Conservation (phyloP, 2,329 filamentous ascomycete genomes). For the Alternaria consortialis region DNA sequence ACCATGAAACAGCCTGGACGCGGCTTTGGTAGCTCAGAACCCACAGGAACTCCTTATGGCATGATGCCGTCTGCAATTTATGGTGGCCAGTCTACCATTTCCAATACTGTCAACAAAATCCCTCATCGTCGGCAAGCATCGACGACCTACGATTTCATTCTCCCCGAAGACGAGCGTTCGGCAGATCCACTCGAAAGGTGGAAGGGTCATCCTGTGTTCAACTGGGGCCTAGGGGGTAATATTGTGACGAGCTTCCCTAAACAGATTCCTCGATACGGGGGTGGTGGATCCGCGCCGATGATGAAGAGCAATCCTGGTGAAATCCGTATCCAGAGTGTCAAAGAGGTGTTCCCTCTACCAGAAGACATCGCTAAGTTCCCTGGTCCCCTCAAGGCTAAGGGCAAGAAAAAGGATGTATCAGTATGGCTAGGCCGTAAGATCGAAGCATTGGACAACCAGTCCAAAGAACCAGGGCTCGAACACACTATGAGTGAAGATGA, state of each 20-base stretch:
- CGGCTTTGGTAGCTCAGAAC: conserved; percentile 52
- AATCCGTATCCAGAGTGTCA: conserved; percentile 78
- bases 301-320: conserved; percentile 85
- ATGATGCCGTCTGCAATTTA: conserved; percentile 53
- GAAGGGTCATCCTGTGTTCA: conserved; percentile 87
- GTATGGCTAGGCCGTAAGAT: conserved; percentile 83
- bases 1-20: conserved; percentile 60
- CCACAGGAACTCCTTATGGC: conserved; percentile 65
- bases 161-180: conserved; percentile 64
- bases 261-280: conserved; percentile 84
- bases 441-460: conserved; percentile 70
- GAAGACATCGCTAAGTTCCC: conserved; percentile 84
- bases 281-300: conserved; percentile 75
- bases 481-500: conserved; percentile 62
- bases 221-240: conserved; percentile 86
- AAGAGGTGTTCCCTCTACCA: conserved; percentile 74
- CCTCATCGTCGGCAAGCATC: conserved; percentile 54
- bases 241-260: conserved; percentile 88
- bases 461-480: conserved; percentile 58
- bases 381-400: conserved; percentile 85
- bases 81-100: conserved; percentile 32
- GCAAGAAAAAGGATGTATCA: conserved; percentile 93
- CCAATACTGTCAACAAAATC: conserved; percentile 36
- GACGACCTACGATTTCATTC: conserved; percentile 63
- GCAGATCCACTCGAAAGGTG: conserved; percentile 85